Percentiles rank a stretch among this genome's conserved stretches.
phyloP scores from a whole-genome alignment of 2,329 filamentous ascomycete species.

The Camillea tinctor region DNA sequence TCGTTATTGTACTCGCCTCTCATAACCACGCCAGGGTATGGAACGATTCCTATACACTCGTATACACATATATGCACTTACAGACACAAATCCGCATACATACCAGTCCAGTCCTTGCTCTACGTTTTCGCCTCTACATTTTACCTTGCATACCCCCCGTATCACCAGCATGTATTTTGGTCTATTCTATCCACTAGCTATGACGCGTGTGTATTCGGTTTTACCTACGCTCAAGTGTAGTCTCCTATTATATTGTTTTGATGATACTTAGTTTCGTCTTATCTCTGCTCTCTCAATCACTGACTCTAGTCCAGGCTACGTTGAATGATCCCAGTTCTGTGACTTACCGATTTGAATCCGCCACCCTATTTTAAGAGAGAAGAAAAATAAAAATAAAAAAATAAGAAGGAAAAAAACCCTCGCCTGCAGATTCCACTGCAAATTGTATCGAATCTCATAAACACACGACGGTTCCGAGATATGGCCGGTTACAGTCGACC shows the following conservation, averaged over 20 bases:
- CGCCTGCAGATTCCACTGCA: neutral
- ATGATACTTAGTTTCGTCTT: neutral
- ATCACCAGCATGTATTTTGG: neutral
- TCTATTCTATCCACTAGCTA: neutral
- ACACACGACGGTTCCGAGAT: conserved; percentile 2
- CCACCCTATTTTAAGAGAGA: neutral
- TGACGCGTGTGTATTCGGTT: neutral
- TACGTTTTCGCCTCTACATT: too few relatives aligned
- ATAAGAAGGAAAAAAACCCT: neutral
- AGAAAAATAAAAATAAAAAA: too few relatives aligned
- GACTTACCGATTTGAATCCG: neutral
- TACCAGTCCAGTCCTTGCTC: neutral
- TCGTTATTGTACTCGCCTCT: conserved; percentile 22
- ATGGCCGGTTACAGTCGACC: conserved; percentile 50
- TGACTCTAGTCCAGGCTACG: neutral
- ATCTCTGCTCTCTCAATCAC: neutral
- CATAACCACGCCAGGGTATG: conserved; percentile 12
- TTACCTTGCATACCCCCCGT: neutral
- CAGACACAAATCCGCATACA: neutral
- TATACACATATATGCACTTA: neutral
- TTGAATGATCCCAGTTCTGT: neutral
- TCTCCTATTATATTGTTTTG: neutral
- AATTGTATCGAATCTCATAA: conserved; percentile 11
- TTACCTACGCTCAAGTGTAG: neutral
- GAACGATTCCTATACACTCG: neutral